Percentiles rank a stretch among this genome's conserved stretches.
These are phyloP conservation scores for Verticillium klebahnii DNA, from an alignment of 2,329 filamentous ascomycete genomes.

Conservation along the genomic window DNA sequence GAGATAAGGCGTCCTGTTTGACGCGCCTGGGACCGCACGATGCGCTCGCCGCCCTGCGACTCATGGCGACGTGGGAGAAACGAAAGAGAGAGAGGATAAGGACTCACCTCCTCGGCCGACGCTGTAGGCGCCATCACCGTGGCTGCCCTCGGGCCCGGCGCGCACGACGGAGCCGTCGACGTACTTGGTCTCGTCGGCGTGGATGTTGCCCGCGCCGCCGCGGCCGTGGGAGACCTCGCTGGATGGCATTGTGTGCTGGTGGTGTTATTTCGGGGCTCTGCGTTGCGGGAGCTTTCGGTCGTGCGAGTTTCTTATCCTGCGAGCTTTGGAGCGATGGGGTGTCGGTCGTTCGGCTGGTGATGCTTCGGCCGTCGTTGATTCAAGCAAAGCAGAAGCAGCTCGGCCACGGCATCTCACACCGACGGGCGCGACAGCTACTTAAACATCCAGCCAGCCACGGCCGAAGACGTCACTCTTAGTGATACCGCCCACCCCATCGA, in stretches of 20 bases:
- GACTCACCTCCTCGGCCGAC: conserved; percentile 53
- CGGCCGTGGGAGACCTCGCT: conserved; percentile 56
- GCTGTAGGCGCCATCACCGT: conserved; percentile 54
- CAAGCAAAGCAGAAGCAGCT: background rate
- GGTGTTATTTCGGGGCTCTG: too few species aligned
- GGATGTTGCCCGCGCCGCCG: conserved; percentile 59
- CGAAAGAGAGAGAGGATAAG: background rate
- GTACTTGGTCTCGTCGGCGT: conserved; percentile 52
- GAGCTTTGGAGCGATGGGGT: too few species aligned
- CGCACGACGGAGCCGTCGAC: conserved; percentile 59
- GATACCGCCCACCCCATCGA: background rate
- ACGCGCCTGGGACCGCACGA: background rate
- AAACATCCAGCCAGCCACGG: background rate
- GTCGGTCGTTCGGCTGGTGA: background rate
- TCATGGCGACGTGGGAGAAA: background rate
- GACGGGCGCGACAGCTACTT: background rate
- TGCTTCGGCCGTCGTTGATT: background rate
- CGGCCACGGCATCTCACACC: too few species aligned
- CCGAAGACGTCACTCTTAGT: background rate
- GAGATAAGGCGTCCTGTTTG: background rate
- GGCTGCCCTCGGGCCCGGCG: conserved; percentile 46
- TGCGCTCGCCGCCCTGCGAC: background rate
- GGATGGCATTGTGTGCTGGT: conserved; percentile 21
- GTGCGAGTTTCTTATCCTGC: background rate
- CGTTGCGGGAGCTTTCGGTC: background rate